phyloP scores from a whole-genome alignment of 345 rosid species.

The Garcia nutans region DNA sequence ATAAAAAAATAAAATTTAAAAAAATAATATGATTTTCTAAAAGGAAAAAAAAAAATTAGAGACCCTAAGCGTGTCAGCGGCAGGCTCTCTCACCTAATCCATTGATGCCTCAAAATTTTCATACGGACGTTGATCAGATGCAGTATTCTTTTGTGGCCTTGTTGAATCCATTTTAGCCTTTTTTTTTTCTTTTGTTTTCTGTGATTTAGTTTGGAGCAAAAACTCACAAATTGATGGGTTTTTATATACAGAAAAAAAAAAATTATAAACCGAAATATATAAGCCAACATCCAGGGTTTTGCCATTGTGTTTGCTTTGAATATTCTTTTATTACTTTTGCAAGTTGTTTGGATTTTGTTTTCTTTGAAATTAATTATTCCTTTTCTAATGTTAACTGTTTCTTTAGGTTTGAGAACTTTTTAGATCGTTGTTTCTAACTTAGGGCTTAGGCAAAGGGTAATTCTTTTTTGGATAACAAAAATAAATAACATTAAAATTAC shows the following conservation, averaged over 20 bases:
- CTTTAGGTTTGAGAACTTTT: not conserved
- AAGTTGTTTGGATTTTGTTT: not conserved
- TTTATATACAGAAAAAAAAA: no score
- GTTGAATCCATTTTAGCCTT: constrained; percentile 1
- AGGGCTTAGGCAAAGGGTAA: not conserved
- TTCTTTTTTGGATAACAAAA: not conserved
- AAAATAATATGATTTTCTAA: no score
- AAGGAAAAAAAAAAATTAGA: not conserved
- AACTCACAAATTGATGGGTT: not conserved
- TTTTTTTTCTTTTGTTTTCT: not conserved
- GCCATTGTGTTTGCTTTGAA: not conserved
- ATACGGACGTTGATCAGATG: not conserved
- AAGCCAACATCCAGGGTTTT: no score
- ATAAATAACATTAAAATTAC: no score
- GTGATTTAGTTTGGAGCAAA: not conserved
- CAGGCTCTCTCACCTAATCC: constrained; percentile 39
- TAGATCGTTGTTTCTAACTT: not conserved
- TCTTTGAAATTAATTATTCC: constrained; percentile 14
- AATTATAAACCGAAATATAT: no score
- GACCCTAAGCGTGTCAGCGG: constrained; percentile 32
- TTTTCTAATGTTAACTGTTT: not conserved
- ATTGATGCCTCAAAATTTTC: constrained; percentile 34
- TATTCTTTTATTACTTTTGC: not conserved
- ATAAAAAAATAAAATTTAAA: no score
- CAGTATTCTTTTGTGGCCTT: not conserved